A percentile compares a stretch with the other conserved stretches of the same genome.
Evolutionary conservation across 306 rosid genomes (phyloP).

Genomic region (Betula pendula): DNA sequence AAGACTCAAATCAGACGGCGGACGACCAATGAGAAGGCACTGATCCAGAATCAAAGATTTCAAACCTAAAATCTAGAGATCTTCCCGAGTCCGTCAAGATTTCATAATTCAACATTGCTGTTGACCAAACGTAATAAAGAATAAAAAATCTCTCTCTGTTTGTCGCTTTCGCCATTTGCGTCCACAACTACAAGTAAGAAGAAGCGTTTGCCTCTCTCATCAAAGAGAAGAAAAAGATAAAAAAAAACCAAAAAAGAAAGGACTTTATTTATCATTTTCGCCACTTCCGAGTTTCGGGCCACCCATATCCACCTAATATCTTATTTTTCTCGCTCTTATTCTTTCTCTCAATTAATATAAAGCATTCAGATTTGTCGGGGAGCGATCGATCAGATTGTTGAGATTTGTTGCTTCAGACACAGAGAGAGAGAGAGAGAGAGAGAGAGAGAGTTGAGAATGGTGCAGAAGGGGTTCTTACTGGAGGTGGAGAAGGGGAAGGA

Average conservation of each 20-base stretch:
- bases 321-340: neutral
- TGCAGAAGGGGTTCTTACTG: slow-evolving; percentile 48
- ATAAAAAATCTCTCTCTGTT: no score
- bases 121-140: slow-evolving; percentile 1
- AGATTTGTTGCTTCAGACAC: neutral
- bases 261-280: neutral
- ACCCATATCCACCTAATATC: slow-evolving; percentile 14
- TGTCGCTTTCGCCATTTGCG: no score
- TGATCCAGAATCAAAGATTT: no score
- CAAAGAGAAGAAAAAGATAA: neutral
- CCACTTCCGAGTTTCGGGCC: neutral
- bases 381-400: slow-evolving; percentile 4
- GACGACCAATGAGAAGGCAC: no score
- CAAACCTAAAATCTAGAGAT: neutral
- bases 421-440: neutral
- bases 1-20: neutral
- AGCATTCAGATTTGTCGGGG: neutral
- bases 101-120: neutral
- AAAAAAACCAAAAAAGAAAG: neutral
- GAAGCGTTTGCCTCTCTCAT: no score
- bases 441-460: slow-evolving; percentile 35
- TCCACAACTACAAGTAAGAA: slow-evolving; percentile 14
- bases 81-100: neutral
- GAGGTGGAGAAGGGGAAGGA: slow-evolving; percentile 71
- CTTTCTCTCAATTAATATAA: neutral